Base-by-base conservation (phyloP, 2,329 filamentous ascomycete species). In the Cladobotryum mycophilum region DNA sequence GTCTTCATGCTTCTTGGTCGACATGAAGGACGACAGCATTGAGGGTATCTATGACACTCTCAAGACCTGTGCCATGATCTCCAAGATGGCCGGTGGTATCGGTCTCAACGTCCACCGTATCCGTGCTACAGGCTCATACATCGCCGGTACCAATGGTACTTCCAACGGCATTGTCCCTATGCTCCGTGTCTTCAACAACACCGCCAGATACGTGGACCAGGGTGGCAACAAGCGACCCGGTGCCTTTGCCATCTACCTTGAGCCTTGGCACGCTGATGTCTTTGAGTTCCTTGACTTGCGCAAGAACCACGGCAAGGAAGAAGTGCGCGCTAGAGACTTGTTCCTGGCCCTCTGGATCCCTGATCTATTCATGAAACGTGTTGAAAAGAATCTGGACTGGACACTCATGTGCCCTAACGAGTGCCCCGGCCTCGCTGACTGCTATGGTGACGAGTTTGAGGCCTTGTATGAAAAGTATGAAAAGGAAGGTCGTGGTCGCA, bases 21-120 rank as follows among this genome's bases (percentile, higher is more conserved):
- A 97, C 71, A 97, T 99, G 86, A 99, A 97, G 79, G 91, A 96
- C 47, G 93, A 99, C 75, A 96, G 91, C 72, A 99, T 99, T 66
- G 93, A 99, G 60, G 93, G 93, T 61, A 99, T 99, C 68, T 99
- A 99, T 66, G 93, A 99, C 67, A 99, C 93, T 15, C 81, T 99
- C 61, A 99, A 99, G 84, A 97, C 89, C 1, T 99, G 93, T 73
- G 93, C 93, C 60, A 92, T 99, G 89, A 99, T 99, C 72, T 99
- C 93, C 66, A 99, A 99, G 82, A 97, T 93, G 74, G 93, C 93
- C 61, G 93, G 93, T 70, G 93, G 93, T 69, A 97, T 99, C 68
- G 93, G 93, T 63, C 79, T 99, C 58, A 97, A 99, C 65, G 85
- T 92, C 47, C 93, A 99, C 76, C 86, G 91, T 64, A 99, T 99